phyloP scores from a whole-genome alignment of 129 eudicot genomes.

The Chrysanthemum seticuspe region DNA sequence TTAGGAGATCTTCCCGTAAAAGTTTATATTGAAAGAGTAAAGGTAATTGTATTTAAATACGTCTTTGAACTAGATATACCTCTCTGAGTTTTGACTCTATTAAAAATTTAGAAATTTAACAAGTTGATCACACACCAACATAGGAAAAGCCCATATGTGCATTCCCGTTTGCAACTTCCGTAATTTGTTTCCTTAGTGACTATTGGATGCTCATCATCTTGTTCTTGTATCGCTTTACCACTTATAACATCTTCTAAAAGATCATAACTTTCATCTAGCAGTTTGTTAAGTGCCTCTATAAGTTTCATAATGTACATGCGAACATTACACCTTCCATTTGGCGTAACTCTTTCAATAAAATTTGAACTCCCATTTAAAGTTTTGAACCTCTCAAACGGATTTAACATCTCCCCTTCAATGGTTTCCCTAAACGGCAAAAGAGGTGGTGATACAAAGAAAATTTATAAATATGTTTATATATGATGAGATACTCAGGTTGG shows the following conservation, averaged over 20 bases:
- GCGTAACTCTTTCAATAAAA: constrained; percentile 61
- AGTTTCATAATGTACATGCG: constrained; percentile 81
- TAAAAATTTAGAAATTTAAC: too few species aligned
- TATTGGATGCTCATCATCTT: constrained; percentile 55
- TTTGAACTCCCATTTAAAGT: constrained; percentile 48
- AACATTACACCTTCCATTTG: constrained; percentile 86
- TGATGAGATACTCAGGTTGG: too few species aligned
- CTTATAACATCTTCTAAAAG: constrained; percentile 67
- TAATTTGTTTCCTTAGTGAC: constrained; percentile 66
- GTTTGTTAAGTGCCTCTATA: constrained; percentile 67
- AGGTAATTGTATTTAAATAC: too few species aligned
- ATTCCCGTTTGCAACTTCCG: constrained; percentile 42
- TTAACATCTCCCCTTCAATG: constrained; percentile 57
- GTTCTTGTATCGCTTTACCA: constrained; percentile 56
- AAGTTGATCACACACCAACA: too few species aligned
- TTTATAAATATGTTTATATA: too few species aligned
- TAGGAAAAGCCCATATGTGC: constrained; percentile 21
- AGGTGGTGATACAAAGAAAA: constrained; percentile 64
- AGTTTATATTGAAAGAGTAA: too few species aligned
- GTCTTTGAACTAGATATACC: too few species aligned
- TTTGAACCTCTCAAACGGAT: constrained; percentile 60
- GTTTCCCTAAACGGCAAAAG: constrained; percentile 89
- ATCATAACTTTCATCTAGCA: constrained; percentile 77
- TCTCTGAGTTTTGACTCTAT: too few species aligned
- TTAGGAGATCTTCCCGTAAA: too few species aligned